A percentile compares a stretch with the other conserved stretches of the same genome.
Conservation (phyloP, 1,284 basidiomycete species). For the Ceratorhiza oryzae-sativae region DNA sequence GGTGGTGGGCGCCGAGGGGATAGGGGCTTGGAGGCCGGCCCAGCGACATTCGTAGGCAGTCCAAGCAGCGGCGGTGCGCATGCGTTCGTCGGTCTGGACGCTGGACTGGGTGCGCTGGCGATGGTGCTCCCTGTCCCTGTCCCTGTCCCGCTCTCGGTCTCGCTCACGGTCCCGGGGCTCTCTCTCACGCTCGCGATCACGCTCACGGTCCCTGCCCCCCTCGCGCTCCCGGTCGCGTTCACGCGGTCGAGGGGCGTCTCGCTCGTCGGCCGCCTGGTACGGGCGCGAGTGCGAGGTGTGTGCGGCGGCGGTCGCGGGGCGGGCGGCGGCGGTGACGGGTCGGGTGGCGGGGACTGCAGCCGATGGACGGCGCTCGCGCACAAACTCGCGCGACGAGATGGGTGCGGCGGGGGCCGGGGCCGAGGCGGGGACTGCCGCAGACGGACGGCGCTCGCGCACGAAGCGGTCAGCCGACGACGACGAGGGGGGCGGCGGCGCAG, state of each 20-base stretch:
- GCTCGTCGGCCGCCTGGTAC: constrained; percentile 19
- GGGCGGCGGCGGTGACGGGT: constrained; percentile 19
- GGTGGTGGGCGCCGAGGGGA: constrained; percentile 29
- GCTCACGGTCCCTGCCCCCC: constrained; percentile 6
- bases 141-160: background rate
- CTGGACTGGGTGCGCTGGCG: constrained; percentile 1
- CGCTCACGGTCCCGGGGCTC: constrained; percentile 9
- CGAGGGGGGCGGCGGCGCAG: background rate
- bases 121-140: background rate
- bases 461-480: constrained; percentile 16
- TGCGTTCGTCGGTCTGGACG: constrained; percentile 27
- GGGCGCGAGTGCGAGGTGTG: background rate
- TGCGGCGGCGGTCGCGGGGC: constrained; percentile 23
- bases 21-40: constrained; percentile 32
- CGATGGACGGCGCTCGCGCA: constrained; percentile 23
- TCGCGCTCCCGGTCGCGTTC: constrained; percentile 7
- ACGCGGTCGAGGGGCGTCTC: background rate
- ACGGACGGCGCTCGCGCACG: constrained; percentile 25
- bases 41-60: constrained; percentile 37
- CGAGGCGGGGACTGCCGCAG: background rate
- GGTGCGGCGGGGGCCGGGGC: constrained; percentile 15
- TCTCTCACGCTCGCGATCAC: constrained; percentile 1
- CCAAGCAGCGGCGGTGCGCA: constrained; percentile 35
- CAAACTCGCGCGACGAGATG: constrained; percentile 7
- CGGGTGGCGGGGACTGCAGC: constrained; percentile 4